Base-by-base conservation (phyloP, 176 grass and related monocot genomes). In the Sorghum bicolor region DNA sequence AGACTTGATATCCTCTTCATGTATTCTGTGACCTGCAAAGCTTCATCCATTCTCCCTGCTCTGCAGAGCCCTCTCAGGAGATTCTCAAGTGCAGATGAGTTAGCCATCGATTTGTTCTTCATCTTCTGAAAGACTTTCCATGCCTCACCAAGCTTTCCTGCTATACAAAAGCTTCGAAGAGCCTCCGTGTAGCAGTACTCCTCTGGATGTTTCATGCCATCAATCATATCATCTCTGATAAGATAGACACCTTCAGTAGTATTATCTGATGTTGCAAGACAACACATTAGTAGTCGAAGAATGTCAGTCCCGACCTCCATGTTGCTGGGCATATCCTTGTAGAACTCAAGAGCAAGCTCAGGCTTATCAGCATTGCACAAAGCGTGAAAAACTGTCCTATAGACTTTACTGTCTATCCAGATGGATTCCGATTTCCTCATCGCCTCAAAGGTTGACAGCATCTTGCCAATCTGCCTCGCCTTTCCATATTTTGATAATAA, bases 331-430 rank as follows among this genome's bases (percentile, higher is more conserved):
- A 97, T 90, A 82, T 97, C 94, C 73, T 83, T 90, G 81, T 91
- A 94, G 76, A 94, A 94, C 79, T 97, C 90, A 67, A 92, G 75
- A 47, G 90, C 92, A 53, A 97, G 85, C 52, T 97, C 88, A 30
- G 90, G 72, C 72, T 82, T 90, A 41, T 44, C 67, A 72, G 80
- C 72, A 82, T 87, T 57, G 82, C 92, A 90, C 83, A 97, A 87
- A 82, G 89, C 82, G 67, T 4, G 65, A 80, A 97, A 76, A 73
- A 97, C 84, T 12, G 41, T 37, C 80, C 78, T 90, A 34, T 92
- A 92, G n/a, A 90, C 72, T 45, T 25, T 34, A 43, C 58, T 50
- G 48, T 94, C 89, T 47, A 77, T 25, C 26, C 16, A 60, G 80
- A 88, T 32, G 19, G 79, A 88, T 61, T 83, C 87, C 2, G 77